A percentile compares a stretch with the other conserved stretches of the same genome.
Conservation (phyloP, 306 rosid genomes). For the Gillenia trifoliata region DNA sequence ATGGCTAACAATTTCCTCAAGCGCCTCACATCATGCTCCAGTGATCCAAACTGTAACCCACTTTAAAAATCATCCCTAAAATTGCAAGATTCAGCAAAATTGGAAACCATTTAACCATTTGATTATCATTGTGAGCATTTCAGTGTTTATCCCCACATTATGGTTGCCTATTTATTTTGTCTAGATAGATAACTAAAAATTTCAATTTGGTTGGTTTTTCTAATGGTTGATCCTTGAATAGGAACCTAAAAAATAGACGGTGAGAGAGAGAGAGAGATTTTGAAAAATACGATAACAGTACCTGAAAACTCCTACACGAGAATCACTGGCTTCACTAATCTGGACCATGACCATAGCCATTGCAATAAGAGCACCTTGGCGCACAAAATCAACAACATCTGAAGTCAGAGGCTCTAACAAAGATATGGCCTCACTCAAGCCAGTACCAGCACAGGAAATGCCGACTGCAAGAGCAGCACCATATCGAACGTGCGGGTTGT, state of each 20-base stretch:
- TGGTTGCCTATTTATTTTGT: neutral
- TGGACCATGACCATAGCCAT: constrained; percentile 99
- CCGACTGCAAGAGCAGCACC: constrained; percentile 99
- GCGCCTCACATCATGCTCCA: too few species aligned
- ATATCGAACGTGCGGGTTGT: constrained; percentile 94
- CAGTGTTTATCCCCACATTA: neutral
- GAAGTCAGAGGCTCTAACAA: constrained; percentile 93
- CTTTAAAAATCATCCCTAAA: neutral
- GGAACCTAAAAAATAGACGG: neutral
- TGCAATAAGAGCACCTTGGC: constrained; percentile 98
- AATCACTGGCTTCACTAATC: constrained; percentile 92
- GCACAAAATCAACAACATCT: constrained; percentile 95
- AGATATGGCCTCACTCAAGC: constrained; percentile 95
- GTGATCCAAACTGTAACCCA: neutral
- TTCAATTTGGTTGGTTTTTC: neutral
- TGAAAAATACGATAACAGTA: constrained; percentile 20
- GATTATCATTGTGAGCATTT: neutral
- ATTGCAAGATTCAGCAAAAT: neutral
- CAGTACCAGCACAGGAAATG: constrained; percentile 97
- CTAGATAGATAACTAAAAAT: neutral
- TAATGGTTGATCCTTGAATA: neutral
- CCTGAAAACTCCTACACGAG: constrained; percentile 96
- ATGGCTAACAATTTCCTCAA: neutral
- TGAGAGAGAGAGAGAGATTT: neutral
- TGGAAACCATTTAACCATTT: neutral